Percentiles rank a stretch among this genome's conserved stretches.
Evolutionary conservation across 2,329 filamentous ascomycete species (phyloP).

Genomic region (Fusarium falciforme): DNA sequence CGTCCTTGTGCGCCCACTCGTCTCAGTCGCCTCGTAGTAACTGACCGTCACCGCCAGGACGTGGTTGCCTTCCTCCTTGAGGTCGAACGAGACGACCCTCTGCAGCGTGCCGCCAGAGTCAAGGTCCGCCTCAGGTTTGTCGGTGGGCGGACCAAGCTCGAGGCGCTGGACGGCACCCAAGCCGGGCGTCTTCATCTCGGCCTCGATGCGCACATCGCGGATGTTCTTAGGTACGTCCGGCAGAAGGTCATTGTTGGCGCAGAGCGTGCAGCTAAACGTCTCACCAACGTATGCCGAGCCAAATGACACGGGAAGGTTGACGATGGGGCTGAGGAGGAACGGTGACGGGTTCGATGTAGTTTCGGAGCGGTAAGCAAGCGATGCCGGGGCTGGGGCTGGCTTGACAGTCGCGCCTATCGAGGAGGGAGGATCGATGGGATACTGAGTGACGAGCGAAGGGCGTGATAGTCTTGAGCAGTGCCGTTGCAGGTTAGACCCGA

Average conservation of each 20-base stretch:
- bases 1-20: constrained; percentile 78
- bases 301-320: constrained; percentile 91
- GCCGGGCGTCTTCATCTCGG: constrained; percentile 94
- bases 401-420: constrained; percentile 52
- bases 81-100: constrained; percentile 83
- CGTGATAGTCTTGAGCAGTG: constrained; percentile 75
- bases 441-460: constrained; percentile 79
- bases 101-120: constrained; percentile 77
- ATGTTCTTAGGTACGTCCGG: constrained; percentile 61
- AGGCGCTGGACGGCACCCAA: constrained; percentile 69
- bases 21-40: constrained; percentile 88
- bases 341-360: constrained; percentile 62
- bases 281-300: constrained; percentile 96
- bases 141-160: constrained; percentile 61
- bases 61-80: constrained; percentile 95
- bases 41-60: constrained; percentile 93
- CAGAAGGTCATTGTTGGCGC: constrained; percentile 85
- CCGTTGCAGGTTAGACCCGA: constrained; percentile 9
- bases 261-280: constrained; percentile 92
- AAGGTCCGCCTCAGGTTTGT: constrained; percentile 58
- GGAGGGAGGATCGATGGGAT: constrained; percentile 65
- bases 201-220: constrained; percentile 83
- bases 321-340: constrained; percentile 70
- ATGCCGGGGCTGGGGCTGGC: constrained; percentile 67
- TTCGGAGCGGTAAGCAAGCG: constrained; percentile 73